These are phyloP conservation scores for Fusarium drepaniforme DNA, from an alignment of 2,329 filamentous ascomycete species.

Conservation along the genomic window DNA sequence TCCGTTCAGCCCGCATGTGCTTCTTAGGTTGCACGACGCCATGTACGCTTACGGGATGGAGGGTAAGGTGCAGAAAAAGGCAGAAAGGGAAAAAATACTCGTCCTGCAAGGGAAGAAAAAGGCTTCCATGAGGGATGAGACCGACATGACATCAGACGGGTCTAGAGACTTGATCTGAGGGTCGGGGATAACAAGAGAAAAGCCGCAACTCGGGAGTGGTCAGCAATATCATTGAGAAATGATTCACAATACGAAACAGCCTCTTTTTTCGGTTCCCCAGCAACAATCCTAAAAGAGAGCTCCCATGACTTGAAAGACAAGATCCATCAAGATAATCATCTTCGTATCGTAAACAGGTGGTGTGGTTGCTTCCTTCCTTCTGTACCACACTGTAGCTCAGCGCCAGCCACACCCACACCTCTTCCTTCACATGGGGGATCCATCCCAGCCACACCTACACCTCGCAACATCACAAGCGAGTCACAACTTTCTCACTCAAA, in stretches of 20 bases:
- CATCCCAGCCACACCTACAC: conserved; percentile 23
- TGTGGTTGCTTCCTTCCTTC: conserved; percentile 23
- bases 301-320: conserved; percentile 3
- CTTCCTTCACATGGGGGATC: neutral
- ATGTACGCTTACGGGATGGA: conserved; percentile 14
- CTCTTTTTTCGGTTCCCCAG: neutral
- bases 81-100: neutral
- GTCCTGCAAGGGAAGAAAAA: conserved; percentile 18
- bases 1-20: conserved; percentile 4
- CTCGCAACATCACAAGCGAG: conserved; percentile 8
- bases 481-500: neutral
- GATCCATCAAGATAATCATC: neutral
- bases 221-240: neutral
- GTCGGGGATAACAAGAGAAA: neutral
- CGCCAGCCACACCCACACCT: conserved; percentile 8
- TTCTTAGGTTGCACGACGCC: conserved; percentile 18
- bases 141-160: conserved; percentile 34
- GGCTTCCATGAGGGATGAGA: conserved; percentile 28
- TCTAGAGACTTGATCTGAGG: neutral
- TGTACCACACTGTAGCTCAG: neutral
- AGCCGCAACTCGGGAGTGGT: neutral
- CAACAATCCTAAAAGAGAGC: neutral
- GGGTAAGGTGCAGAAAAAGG: conserved; percentile 7
- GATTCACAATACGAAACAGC: conserved; percentile 27
- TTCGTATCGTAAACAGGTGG: conserved; percentile 31